Base-by-base conservation (phyloP, 116 monocot species). In the Zostera marina region DNA sequence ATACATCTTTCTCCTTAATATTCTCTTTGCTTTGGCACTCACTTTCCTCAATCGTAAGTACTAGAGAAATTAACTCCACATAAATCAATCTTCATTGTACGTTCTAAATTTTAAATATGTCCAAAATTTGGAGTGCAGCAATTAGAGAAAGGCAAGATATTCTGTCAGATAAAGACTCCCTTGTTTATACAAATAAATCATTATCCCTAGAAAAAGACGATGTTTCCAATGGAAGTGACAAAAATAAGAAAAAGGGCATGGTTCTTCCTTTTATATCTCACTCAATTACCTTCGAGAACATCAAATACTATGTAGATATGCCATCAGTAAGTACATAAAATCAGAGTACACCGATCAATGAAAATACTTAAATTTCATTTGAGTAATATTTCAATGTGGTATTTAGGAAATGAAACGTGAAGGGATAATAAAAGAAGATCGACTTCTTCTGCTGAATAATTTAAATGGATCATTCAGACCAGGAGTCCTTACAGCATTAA, bases 381-480 rank as follows among this genome's bases (percentile, higher is more conserved):
- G 32, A 32, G 32, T 32, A 32, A 32, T 5, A 32, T 32, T 32
- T 32, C 5, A 16, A 17, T 52, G n/a, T 14, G 7, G 3, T 14
- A 11, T 63, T 43, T 66, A 89, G 91, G 91, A 92, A 75, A 86
- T 86, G 86, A 92, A 72, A 72, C 69, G 47, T 21, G 63, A 73
- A 66, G 91, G 75, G 14, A 56, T 78, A 0, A 16, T 24, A 26
- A 49, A 15, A 4, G 79, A 80, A 43, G 82, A 92, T 15, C 55
- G 72, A 9, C 54, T 92, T 8, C 47, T 73, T n/a, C 83, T 86
- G 15, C 64, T 91, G 48, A 85, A 91, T 48, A 75, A 66, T 15
- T 53, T 91, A 0, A 85, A 58, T 52, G 91, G 91, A 23, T 57
- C 82, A 15, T 91, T 91, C 55, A 79, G 86, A 59, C 91, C 91